These are phyloP conservation scores for Aspergillus cristatus DNA, from an alignment of 495 filamentous ascomycete species.

Conservation along the genomic window DNA sequence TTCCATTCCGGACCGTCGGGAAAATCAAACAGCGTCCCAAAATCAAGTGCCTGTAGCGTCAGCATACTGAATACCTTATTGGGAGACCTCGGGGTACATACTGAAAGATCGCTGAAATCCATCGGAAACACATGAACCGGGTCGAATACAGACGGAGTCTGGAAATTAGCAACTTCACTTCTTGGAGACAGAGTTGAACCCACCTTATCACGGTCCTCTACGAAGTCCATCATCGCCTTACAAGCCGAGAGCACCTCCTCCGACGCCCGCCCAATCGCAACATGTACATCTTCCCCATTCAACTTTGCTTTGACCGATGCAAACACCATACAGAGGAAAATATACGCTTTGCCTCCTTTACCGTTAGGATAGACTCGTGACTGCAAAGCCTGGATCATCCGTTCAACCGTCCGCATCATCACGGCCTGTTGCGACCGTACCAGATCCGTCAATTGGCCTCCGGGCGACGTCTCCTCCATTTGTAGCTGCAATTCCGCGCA, in stretches of 20 bases:
- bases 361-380: slow-evolving; percentile 19
- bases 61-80: slow-evolving; percentile 6
- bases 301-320: slow-evolving; percentile 28
- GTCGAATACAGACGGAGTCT: too few species aligned
- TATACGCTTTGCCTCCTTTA: slow-evolving; percentile 27
- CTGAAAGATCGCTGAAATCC: slow-evolving; percentile 22
- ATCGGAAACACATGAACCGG: slow-evolving; percentile 13
- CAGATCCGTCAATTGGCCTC: slow-evolving; percentile 22
- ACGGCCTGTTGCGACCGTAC: slow-evolving; percentile 29
- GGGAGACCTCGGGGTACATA: slow-evolving; percentile 9
- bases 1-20: slow-evolving; percentile 9
- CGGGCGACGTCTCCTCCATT: slow-evolving; percentile 17
- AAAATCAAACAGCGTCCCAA: slow-evolving; percentile 26
- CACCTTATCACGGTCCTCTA: too few species aligned
- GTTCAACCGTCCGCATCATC: slow-evolving; percentile 27
- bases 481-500: slow-evolving; percentile 31
- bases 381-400: slow-evolving; percentile 23
- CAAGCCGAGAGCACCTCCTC: slow-evolving; percentile 16
- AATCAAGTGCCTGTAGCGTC: slow-evolving; percentile 23
- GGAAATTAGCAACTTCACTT: too few species aligned
- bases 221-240: slow-evolving; percentile 12
- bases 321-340: slow-evolving; percentile 25
- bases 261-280: slow-evolving; percentile 18
- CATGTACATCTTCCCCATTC: slow-evolving; percentile 25
- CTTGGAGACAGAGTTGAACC: too few species aligned